Percentiles rank a stretch among this genome's conserved stretches.
Conservation (phyloP, 148 eudicot genomes). For the Gaultheria prostrata region DNA sequence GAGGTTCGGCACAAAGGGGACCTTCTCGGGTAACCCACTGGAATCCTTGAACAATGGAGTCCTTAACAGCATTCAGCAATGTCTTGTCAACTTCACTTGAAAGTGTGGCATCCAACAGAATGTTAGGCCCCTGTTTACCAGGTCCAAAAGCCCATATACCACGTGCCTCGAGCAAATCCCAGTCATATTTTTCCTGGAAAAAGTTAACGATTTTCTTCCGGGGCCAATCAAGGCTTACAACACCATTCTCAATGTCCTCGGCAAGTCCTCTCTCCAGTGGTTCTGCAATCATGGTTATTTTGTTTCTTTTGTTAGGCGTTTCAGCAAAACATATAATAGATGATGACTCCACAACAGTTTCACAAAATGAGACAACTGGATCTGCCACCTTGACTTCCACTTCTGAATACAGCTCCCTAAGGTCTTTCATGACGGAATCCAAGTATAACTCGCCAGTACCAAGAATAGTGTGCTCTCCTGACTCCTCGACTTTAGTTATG, state of each 20-base stretch:
- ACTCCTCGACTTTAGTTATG: too few species aligned
- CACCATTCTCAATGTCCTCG: conserved; percentile 89
- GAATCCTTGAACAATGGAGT: conserved; percentile 97
- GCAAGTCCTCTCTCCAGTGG: conserved; percentile 98
- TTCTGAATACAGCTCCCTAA: conserved; percentile 95
- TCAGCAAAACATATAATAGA: conserved; percentile 99
- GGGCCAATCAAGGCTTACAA: conserved; percentile 94
- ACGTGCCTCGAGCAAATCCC: conserved; percentile 98
- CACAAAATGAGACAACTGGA: conserved; percentile 98
- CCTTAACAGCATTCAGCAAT: conserved; percentile 83
- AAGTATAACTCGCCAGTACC: conserved; percentile 90
- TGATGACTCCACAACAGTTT: conserved; percentile 94
- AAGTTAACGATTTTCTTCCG: conserved; percentile 84
- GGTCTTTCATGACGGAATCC: conserved; percentile 99
- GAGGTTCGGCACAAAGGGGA: conserved; percentile 97
- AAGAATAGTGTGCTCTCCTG: too few species aligned
- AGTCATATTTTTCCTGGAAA: conserved; percentile 89
- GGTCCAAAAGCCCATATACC: conserved; percentile 99
- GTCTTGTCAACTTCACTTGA: conserved; percentile 95
- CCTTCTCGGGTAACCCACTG: conserved; percentile 99
- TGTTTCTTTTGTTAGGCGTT: conserved; percentile 94
- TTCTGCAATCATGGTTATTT: conserved; percentile 97
- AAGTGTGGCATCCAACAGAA: conserved; percentile 92
- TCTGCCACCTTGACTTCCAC: conserved; percentile 99
- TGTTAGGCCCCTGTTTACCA: conserved; percentile 98